Base-by-base conservation (phyloP, 345 rosid genomes). In the Geranium brycei region DNA sequence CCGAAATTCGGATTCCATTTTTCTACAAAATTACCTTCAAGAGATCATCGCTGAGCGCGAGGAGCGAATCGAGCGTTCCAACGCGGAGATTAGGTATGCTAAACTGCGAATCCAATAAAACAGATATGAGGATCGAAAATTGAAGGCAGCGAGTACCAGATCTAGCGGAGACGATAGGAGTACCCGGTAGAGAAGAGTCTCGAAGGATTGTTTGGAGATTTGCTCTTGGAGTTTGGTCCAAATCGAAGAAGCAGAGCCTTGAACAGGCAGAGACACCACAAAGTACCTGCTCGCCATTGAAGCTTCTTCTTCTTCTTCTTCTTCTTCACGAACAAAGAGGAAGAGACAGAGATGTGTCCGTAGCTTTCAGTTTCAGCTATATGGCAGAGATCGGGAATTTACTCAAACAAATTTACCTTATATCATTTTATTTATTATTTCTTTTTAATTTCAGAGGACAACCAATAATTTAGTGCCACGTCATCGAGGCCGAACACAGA, bases 51-150 rank as follows among this genome's bases (percentile, higher is more conserved):
- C 93, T 87, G 65, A 95, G 95, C 14, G 97, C 71, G 6, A 95
- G 96, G 67, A 95, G 96, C 60, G 97, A 91, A 76, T 95, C 99
- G 30, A 95, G 82, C 67, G 99, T 95, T 69, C 99, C 97, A n/a
- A 91, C 99, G 13, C 96, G 96, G 69, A 95, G 99, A 85, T 84
- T 95, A 53, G 99, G 93, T 30, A 88, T 87, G 75, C 84, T 91
- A 62, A 95, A 95, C 97, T 95, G 83, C 72, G 71, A 73, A 67
- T 6, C 11, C 1, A 11, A 47, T 13, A 8, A 47, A 47, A 47
- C 0, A 47, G 3, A 47, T 0, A 6, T 47, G 53, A 47, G 13
- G 23, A 1, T n/a, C 30, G 19, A 35, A 19, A n/a, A 31, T 5
- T 19, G 32, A 14, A 23, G 1, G n/a, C 19, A 12, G 58, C 35